Conservation (phyloP, 1,139 yeast genomes). For the Taphrina confusa region DNA sequence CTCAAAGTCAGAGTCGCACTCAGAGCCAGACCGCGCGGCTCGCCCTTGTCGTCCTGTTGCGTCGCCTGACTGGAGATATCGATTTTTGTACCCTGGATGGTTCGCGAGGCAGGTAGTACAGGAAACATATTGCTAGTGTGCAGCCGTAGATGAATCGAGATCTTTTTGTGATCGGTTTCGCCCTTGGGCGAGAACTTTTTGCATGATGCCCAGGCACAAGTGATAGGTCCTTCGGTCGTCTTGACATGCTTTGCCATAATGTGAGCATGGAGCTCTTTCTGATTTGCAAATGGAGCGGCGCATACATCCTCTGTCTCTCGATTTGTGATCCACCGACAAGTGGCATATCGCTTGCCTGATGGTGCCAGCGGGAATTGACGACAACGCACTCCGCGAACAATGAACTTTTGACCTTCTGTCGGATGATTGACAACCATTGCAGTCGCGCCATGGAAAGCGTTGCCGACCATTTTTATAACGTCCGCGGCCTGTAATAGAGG, state of each 20-base stretch:
- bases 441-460: constrained; percentile 85
- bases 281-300: constrained; percentile 37
- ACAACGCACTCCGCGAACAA: constrained; percentile 85
- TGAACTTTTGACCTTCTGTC: constrained; percentile 68
- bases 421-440: constrained; percentile 79
- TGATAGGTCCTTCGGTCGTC: constrained; percentile 19
- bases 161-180: constrained; percentile 36
- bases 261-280: constrained; percentile 40
- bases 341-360: constrained; percentile 40
- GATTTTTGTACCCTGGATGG: neutral
- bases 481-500: constrained; percentile 90
- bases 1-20: constrained; percentile 48
- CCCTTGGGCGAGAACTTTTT: constrained; percentile 37
- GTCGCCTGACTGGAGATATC: constrained; percentile 36
- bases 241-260: constrained; percentile 40
- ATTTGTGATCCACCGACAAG: constrained; percentile 40
- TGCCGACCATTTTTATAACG: constrained; percentile 87
- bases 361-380: constrained; percentile 55
- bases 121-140: constrained; percentile 36
- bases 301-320: constrained; percentile 27
- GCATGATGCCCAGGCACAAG: constrained; percentile 40
- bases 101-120: neutral
- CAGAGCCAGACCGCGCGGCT: constrained; percentile 43
- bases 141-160: constrained; percentile 40
- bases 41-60: constrained; percentile 42